Percentiles rank a stretch among this genome's conserved stretches.
Evolutionary conservation across 2,329 filamentous ascomycete species (phyloP).

Genomic region (Neofusicoccum ribis): DNA sequence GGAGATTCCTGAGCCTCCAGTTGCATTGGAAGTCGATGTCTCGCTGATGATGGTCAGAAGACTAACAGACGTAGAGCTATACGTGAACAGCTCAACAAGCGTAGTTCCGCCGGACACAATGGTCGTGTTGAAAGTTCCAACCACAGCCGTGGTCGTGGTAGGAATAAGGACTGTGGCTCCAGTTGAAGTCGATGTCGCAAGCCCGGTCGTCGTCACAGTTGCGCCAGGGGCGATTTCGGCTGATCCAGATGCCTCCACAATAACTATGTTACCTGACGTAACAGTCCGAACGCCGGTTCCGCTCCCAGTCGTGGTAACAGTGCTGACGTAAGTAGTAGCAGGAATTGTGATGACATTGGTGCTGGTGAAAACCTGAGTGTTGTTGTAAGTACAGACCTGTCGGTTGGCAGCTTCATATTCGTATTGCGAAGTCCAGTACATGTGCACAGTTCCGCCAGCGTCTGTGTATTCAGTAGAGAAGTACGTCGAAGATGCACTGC

Average conservation of each 20-base stretch:
- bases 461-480: slow-evolving; percentile 14
- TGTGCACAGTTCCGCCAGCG: slow-evolving; percentile 2
- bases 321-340: neutral
- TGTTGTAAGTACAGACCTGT: slow-evolving; percentile 18
- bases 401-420: neutral
- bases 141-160: neutral
- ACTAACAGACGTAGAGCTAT: slow-evolving; percentile 1
- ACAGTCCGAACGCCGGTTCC: neutral
- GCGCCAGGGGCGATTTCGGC: neutral
- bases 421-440: neutral
- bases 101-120: neutral
- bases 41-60: slow-evolving; percentile 6
- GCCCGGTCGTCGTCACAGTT: neutral
- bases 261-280: slow-evolving; percentile 4
- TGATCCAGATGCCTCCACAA: slow-evolving; percentile 5
- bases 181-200: neutral
- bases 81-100: slow-evolving; percentile 1
- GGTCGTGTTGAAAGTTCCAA: neutral
- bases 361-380: slow-evolving; percentile 7
- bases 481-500: slow-evolving; percentile 3
- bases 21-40: slow-evolving; percentile 21
- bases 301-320: neutral
- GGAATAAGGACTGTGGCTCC: neutral
- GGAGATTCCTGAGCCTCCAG: slow-evolving; percentile 22
- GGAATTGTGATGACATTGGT: slow-evolving; percentile 10